These are phyloP conservation scores for Chlorella sorokiniana DNA, from an alignment of 139 green algal genomes.

Conservation along the genomic window DNA sequence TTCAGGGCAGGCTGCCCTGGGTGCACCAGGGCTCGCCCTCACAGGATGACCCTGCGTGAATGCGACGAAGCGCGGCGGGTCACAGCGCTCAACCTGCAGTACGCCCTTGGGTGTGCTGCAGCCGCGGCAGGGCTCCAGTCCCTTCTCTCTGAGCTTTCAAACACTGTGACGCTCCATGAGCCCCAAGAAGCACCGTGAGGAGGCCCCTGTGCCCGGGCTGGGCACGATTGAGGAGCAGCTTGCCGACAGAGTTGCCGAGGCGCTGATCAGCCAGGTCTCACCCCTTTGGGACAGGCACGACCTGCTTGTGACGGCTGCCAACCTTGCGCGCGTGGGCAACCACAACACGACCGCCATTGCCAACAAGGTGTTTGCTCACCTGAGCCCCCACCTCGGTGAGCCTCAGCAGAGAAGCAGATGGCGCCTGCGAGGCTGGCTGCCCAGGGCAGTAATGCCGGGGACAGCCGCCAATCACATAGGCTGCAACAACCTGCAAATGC, in stretches of 20 bases:
- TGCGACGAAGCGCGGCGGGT: too few relatives aligned
- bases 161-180: too few relatives aligned
- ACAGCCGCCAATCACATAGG: too few relatives aligned
- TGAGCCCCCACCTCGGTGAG: not conserved
- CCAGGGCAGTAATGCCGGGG: not conserved
- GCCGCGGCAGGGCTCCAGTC: too few relatives aligned
- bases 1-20: not conserved
- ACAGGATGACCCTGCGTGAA: not conserved
- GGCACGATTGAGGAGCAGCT: not conserved
- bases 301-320: not conserved
- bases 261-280: not conserved
- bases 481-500: too few relatives aligned
- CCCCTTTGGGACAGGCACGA: not conserved
- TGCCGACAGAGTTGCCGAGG: not conserved
- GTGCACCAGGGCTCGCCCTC: not conserved
- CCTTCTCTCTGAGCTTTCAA: too few relatives aligned
- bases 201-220: not conserved
- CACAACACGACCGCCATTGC: not conserved
- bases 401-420: not conserved
- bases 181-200: not conserved
- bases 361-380: not conserved
- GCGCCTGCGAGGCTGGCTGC: too few relatives aligned
- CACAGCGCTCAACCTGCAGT: too few relatives aligned
- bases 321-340: not conserved
- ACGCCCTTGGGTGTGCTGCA: too few relatives aligned